A percentile compares a stretch with the other conserved stretches of the same genome.
phyloP scores from a whole-genome alignment of 2,329 filamentous ascomycete species.

The Purpureocillium lavendulum region DNA sequence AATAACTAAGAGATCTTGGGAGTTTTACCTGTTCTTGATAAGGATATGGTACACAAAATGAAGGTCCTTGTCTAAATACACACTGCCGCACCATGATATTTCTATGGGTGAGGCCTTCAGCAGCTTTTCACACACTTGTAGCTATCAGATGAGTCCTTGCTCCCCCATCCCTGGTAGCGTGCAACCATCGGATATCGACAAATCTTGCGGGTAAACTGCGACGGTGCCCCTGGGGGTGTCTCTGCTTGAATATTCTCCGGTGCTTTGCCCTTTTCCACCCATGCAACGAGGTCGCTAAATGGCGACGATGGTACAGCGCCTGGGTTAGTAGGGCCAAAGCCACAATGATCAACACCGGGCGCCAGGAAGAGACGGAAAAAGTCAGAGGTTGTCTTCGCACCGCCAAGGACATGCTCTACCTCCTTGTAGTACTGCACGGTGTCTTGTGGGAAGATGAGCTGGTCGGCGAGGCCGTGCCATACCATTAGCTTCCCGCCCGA shows the following conservation, averaged over 20 bases:
- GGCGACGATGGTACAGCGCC: constrained; percentile 2
- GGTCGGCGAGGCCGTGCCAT: constrained; percentile 32
- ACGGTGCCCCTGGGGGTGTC: background rate
- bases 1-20: no score
- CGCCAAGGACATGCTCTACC: constrained; percentile 7
- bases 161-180: background rate
- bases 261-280: constrained; percentile 24
- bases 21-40: no score
- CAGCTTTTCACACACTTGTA: background rate
- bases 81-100: no score
- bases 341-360: constrained; percentile 43
- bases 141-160: background rate
- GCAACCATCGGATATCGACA: background rate
- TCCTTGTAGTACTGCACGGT: constrained; percentile 23
- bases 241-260: constrained; percentile 1
- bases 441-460: constrained; percentile 21
- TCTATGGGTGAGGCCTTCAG: no score
- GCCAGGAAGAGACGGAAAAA: constrained; percentile 43
- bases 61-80: no score
- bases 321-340: background rate
- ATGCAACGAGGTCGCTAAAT: constrained; percentile 22
- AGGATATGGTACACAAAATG: no score
- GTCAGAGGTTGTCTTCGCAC: constrained; percentile 24
- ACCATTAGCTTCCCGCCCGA: constrained; percentile 31
- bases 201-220: constrained; percentile 1